phyloP scores from a whole-genome alignment of 495 filamentous ascomycete genomes.

The Zalerion maritima region DNA sequence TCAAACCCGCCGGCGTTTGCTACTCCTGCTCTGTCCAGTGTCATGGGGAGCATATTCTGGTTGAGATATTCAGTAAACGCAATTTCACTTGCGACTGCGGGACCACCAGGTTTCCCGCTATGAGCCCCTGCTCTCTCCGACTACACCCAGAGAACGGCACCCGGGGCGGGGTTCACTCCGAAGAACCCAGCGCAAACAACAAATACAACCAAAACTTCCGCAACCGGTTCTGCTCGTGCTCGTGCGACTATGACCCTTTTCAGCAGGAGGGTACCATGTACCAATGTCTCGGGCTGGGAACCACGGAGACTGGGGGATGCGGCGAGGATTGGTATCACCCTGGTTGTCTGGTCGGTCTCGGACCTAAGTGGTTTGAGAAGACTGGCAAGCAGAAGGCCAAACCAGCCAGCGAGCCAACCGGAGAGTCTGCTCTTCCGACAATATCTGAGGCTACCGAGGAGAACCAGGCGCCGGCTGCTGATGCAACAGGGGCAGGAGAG shows the following conservation, averaged over 20 bases:
- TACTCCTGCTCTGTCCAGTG: slow-evolving; percentile 95
- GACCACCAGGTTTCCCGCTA: slow-evolving; percentile 58
- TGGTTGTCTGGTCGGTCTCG: slow-evolving; percentile 74
- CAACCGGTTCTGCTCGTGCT: slow-evolving; percentile 86
- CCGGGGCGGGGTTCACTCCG: slow-evolving; percentile 62
- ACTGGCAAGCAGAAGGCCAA: slow-evolving; percentile 24
- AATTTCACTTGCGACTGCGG: slow-evolving; percentile 97
- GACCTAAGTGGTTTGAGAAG: slow-evolving; percentile 41
- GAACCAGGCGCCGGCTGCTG: not conserved
- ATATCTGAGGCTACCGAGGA: slow-evolving; percentile 23
- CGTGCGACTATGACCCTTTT: slow-evolving; percentile 67
- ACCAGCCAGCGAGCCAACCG: slow-evolving; percentile 5
- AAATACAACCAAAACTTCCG: slow-evolving; percentile 90
- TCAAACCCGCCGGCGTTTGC: slow-evolving; percentile 71
- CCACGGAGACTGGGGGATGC: slow-evolving; percentile 67
- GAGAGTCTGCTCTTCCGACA: slow-evolving; percentile 14
- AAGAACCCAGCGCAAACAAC: slow-evolving; percentile 57
- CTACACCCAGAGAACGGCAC: slow-evolving; percentile 55
- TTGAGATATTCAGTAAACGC: slow-evolving; percentile 91
- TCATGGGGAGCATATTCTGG: slow-evolving; percentile 86
- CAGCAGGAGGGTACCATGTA: slow-evolving; percentile 97
- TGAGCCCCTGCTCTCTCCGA: slow-evolving; percentile 61
- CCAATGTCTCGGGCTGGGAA: slow-evolving; percentile 82
- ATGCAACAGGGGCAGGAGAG: slow-evolving; percentile 3
- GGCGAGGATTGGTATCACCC: slow-evolving; percentile 99